Conservation (phyloP, 768 basidiomycete species). For the Tephrocybe sp. region DNA sequence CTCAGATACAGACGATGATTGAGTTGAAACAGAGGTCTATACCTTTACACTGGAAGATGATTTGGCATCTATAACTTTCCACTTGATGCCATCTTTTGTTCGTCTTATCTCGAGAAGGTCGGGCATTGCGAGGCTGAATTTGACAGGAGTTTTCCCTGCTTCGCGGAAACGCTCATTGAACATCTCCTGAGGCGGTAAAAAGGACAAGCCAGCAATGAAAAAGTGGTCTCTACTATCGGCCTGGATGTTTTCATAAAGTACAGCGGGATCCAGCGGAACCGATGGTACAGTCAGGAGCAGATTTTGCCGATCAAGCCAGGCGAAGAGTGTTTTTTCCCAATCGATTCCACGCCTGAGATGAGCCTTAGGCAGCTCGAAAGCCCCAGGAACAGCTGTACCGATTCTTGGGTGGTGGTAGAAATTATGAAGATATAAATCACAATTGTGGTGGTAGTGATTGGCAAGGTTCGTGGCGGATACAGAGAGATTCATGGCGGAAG, state of each 20-base stretch:
- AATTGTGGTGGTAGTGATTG: conserved; percentile 43
- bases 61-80: conserved; percentile 55
- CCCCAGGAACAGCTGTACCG: conserved; percentile 22
- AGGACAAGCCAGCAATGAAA: conserved; percentile 43
- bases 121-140: conserved; percentile 47
- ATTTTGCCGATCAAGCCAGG: conserved; percentile 39
- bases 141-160: conserved; percentile 31
- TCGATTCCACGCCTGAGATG: conserved; percentile 43
- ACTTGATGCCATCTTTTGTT: conserved; percentile 29
- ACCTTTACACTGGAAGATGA: conserved; percentile 49
- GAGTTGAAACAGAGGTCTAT: neutral
- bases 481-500: conserved; percentile 36
- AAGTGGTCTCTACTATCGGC: conserved; percentile 44
- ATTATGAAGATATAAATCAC: conserved; percentile 48
- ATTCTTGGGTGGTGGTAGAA: conserved; percentile 25
- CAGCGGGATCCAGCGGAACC: conserved; percentile 29
- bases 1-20: neutral
- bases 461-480: conserved; percentile 41
- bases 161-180: conserved; percentile 33
- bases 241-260: conserved; percentile 40
- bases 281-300: conserved; percentile 42
- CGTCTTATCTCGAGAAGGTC: conserved; percentile 48
- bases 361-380: conserved; percentile 24
- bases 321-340: conserved; percentile 44
- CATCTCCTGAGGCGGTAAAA: conserved; percentile 39